Evolutionary conservation across 805 yeast genomes (phyloP), one percentile per base, ranked within the genome.

Genomic region (Sungouiozyma intestinalis): DNA sequence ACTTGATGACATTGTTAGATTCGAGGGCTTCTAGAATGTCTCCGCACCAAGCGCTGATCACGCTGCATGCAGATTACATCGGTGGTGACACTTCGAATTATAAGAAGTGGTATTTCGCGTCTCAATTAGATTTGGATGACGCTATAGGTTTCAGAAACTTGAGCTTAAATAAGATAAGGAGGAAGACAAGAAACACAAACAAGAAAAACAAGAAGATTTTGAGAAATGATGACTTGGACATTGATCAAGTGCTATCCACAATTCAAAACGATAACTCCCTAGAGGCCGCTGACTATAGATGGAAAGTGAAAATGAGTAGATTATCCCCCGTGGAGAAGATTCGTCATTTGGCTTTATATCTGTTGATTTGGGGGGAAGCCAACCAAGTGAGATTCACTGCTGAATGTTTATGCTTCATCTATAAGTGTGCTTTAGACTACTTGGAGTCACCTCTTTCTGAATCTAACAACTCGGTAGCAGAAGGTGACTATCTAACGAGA

Each of bases 21-120:
- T 83, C 92, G 6, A 73, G 92, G 68, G 72, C 90, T 21, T 81
- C 88, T 33, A 76, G 94, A 72, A 84, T 84, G 92, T 76, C 90
- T 8, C 92, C 92, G 24, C 79, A 85, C 33, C 90, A 84, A 65
- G 92, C 92, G 40, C 68, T 84, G 53, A 69, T 83, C 51, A 78
- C 86, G 35, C 69, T 84, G 55, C 94, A 84, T 57, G 86, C 90
- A 36, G 94, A 84, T 63, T 84, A 81, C 65, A 82, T 84, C 56
- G 94, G 96, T 2, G 97, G 97, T 29, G 85, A 80, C 43, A 68
- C 79, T 43, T 74, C 97, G 4, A 88, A 88, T 62, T 90, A 81
- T 63, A 75, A 82, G 54, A 86, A 83, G 62, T 88, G 97, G 97
- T 85, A 81, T 60, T 84, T 88, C 62, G 85, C 92, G 38, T 85